These are phyloP conservation scores for Rhodotorula sp. DNA, from an alignment of 1,284 basidiomycete genomes.

Conservation along the genomic window DNA sequence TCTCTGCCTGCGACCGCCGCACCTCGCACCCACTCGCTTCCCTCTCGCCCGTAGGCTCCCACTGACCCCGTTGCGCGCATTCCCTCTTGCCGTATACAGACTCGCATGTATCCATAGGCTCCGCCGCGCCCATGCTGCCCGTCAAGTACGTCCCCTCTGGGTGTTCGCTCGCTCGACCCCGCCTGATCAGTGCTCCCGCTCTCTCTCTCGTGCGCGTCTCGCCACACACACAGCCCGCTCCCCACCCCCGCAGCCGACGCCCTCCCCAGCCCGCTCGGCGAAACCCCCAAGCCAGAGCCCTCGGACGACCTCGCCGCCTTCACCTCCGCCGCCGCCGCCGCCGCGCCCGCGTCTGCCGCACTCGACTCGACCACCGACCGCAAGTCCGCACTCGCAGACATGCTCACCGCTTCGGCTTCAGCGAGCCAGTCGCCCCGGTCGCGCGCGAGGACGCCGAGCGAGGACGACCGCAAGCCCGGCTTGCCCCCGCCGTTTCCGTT, in stretches of 20 bases:
- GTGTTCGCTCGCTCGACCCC: neutral
- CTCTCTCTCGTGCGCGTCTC: neutral
- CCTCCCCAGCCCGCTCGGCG: neutral
- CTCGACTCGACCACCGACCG: neutral
- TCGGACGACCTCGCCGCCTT: slow-evolving; percentile 2
- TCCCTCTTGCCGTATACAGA: neutral
- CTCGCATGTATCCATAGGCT: no score
- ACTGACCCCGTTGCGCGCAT: neutral
- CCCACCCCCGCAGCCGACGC: neutral
- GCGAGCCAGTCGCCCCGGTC: neutral
- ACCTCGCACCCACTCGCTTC: no score
- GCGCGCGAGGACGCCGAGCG: neutral
- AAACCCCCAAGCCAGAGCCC: neutral
- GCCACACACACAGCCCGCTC: neutral
- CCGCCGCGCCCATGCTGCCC: neutral
- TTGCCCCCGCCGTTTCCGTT: slow-evolving; percentile 19
- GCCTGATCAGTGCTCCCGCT: neutral
- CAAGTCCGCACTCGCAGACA: neutral
- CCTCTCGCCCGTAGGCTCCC: no score
- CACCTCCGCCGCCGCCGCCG: neutral
- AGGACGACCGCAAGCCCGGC: slow-evolving; percentile 18
- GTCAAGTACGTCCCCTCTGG: neutral
- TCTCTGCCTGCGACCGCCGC: no score
- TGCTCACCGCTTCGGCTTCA: neutral
- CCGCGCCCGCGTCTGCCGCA: neutral